phyloP scores from a whole-genome alignment of 2,329 filamentous ascomycete species.

The Fusarium guadeloupense region DNA sequence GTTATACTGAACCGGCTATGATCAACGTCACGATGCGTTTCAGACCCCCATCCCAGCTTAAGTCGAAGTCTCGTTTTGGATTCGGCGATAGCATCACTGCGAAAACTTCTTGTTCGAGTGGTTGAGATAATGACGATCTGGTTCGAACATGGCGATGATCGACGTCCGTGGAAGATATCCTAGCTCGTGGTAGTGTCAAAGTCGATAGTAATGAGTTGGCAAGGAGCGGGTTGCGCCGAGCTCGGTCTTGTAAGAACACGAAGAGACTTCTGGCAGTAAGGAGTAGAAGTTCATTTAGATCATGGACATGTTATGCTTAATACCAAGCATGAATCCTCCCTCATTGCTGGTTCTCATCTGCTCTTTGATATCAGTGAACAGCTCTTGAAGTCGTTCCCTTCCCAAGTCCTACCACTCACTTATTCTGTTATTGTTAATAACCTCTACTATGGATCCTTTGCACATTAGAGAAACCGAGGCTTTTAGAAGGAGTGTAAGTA shows the following conservation, averaged over 20 bases:
- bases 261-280: not conserved
- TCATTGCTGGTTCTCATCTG: not conserved
- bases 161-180: not conserved
- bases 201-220: not conserved
- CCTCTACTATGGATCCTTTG: constrained; percentile 2
- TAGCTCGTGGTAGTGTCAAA: constrained; percentile 4
- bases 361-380: not conserved
- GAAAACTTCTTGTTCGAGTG: not conserved
- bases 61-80: not conserved
- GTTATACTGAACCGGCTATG: not conserved
- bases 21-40: constrained; percentile 6
- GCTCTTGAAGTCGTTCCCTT: not conserved
- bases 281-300: not conserved
- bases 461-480: not conserved
- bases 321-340: not conserved
- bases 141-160: not conserved
- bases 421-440: not conserved
- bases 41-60: not conserved
- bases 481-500: not conserved
- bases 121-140: not conserved
- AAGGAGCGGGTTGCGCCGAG: not conserved
- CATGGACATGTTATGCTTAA: constrained; percentile 2
- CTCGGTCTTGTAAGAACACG: not conserved
- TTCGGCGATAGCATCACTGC: not conserved
- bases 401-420: not conserved